Base-by-base conservation (phyloP, 306 rosid species). In the Fragaria vesca region DNA sequence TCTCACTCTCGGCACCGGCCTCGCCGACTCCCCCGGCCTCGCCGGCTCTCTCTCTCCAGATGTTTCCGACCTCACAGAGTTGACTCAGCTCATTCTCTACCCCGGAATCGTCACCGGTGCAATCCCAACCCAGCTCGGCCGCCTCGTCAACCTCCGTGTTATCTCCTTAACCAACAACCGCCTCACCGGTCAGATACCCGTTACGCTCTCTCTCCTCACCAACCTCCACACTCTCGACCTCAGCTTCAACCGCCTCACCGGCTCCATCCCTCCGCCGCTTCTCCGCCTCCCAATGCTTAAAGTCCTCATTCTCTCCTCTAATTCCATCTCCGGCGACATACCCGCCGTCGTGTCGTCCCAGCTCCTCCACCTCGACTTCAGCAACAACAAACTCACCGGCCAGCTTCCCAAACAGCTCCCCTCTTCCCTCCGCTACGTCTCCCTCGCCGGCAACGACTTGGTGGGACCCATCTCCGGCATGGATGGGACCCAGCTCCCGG, bases 201-300 rank as follows among this genome's bases (percentile, higher is more conserved):
- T 74, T 15, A n/a, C 87, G 0, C 60, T 92, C 65, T 86, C 90
- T 12, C 30, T 86, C 4, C 84, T 92, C 28, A 34, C 8, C 32
- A 81, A 68, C 57, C 93, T 92, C 77, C 97, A 92, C 88, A 92
- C 97, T 1, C 92, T 92, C 71, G 97, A 92, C 74, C 93, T 92
- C 48, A 92, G 96, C 71, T 78, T 82, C 58, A 92, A 92, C 83
- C 85, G 69, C 52, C 88, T 90, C 87, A 32, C 87, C 52, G 96
- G 97, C 34, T 57, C 85, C 0, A 67, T 92, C 78, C 96, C 93
- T 0, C 86, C 87, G 52, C 21, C 72, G 4, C 86, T 92, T 40
- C 82, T 86, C 3, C 54, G 58, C 52, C 80, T 92, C 17, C 89
- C 91, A 0, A 61, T 58, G 1, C 86, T 92, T 42, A 88, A 80